Percentiles rank a stretch among this genome's conserved stretches.
phyloP scores from a whole-genome alignment of 768 basidiomycete species.

The Steccherinum ochraceum region DNA sequence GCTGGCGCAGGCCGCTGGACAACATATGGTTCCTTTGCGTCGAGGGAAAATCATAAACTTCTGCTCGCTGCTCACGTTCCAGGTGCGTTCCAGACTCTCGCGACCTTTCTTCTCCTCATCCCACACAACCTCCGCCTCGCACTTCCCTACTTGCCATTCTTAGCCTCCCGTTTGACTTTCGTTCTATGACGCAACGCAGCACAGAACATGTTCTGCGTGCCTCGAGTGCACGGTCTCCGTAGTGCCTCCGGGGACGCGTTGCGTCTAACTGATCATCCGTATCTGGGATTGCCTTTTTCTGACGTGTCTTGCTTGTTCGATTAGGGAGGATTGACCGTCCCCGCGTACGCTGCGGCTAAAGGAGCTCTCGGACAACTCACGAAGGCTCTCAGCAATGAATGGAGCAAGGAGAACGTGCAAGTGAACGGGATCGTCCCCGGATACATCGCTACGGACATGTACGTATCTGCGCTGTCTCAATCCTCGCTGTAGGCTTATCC shows the following conservation, averaged over 20 bases:
- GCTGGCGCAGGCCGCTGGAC: slow-evolving; percentile 79
- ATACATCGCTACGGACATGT: slow-evolving; percentile 89
- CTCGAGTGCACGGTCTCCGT: no score
- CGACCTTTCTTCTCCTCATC: not conserved
- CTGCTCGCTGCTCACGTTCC: slow-evolving; percentile 43
- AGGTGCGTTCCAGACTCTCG: slow-evolving; percentile 12
- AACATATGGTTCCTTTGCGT: slow-evolving; percentile 77
- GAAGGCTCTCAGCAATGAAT: slow-evolving; percentile 90
- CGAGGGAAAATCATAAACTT: slow-evolving; percentile 72
- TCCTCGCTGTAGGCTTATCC: not conserved
- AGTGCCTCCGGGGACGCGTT: no score
- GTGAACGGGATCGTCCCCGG: slow-evolving; percentile 88
- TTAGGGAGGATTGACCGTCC: slow-evolving; percentile 63
- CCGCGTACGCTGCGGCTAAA: slow-evolving; percentile 90
- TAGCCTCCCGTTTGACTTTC: no score
- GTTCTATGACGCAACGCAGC: no score
- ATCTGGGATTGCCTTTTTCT: no score
- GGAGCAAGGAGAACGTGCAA: slow-evolving; percentile 83
- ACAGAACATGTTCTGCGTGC: no score
- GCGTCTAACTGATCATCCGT: no score
- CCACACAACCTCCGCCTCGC: not conserved
- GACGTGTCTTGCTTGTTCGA: no score
- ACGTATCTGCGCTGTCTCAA: slow-evolving; percentile 16
- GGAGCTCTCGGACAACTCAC: slow-evolving; percentile 82
- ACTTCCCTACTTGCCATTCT: not conserved